These are phyloP conservation scores for Hanseniaspora nectarophila DNA, from an alignment of 805 yeast genomes.

Conservation along the genomic window DNA sequence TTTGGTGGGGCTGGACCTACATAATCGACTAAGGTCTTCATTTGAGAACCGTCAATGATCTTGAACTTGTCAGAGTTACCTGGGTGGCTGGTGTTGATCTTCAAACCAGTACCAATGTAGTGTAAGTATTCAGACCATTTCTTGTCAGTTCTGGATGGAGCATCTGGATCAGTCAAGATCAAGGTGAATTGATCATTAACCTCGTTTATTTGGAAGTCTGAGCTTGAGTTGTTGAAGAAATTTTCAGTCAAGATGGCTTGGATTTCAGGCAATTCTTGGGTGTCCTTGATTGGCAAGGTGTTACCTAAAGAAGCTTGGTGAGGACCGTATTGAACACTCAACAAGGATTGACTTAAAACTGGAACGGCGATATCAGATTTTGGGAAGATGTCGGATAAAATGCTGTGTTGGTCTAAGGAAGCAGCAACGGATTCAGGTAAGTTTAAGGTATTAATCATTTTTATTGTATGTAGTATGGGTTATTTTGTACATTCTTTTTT, in stretches of 20 bases:
- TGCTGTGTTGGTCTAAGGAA: slow-evolving; percentile 22
- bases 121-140: slow-evolving; percentile 85
- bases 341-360: slow-evolving; percentile 21
- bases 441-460: slow-evolving; percentile 3
- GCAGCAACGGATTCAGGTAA: slow-evolving; percentile 20
- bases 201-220: slow-evolving; percentile 17
- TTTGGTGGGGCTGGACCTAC: slow-evolving; percentile 85
- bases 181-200: slow-evolving; percentile 51
- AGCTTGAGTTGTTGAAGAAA: slow-evolving; percentile 35
- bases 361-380: background rate
- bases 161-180: slow-evolving; percentile 86
- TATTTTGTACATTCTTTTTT: background rate
- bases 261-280: slow-evolving; percentile 56
- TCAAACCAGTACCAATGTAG: slow-evolving; percentile 44
- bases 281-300: slow-evolving; percentile 47
- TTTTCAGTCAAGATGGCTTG: slow-evolving; percentile 33
- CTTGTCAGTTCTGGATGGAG: slow-evolving; percentile 70
- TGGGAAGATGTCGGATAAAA: slow-evolving; percentile 23
- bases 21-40: slow-evolving; percentile 43
- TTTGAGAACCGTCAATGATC: slow-evolving; percentile 17
- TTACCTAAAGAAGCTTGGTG: slow-evolving; percentile 63
- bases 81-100: slow-evolving; percentile 15
- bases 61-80: slow-evolving; percentile 9
- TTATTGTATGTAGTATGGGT: background rate
- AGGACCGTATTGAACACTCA: slow-evolving; percentile 24